Evolutionary conservation across 2,329 filamentous ascomycete genomes (phyloP), one percentile per base, ranked within the genome.

Genomic region (Pseudocercospora pini-densiflorae): DNA sequence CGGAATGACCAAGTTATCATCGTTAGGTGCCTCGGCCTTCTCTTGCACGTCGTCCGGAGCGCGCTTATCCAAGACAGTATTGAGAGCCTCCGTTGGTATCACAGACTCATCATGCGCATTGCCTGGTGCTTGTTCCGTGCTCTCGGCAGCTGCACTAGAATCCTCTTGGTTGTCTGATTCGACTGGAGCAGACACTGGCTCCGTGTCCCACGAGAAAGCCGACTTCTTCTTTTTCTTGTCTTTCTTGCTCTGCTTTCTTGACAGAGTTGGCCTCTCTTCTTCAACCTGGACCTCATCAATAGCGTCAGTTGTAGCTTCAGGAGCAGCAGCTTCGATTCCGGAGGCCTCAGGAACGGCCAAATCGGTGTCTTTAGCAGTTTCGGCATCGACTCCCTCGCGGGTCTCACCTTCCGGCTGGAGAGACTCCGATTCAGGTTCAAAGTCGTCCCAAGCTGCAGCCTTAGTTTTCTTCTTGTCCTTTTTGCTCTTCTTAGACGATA

Each of bases 201-300:
- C 59, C 54, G 54, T 47, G 24, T 65, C 66, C 65, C 57, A 61
- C 4, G 45, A 40, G 16, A 51, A 57, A 19, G 57, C 29, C 24
- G 57, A 66, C 61, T 68, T 69, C 33, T 73, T 75, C 68, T 81
- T 81, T 54, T 80, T 80, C 69, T 80, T 80, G 36, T 79, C 77
- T 58, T 81, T 81, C 71, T 81, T 80, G 59, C 76, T 74, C 65
- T 75, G 70, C 65, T 77, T 77, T 61, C 45, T 64, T 29, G 69
- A 67, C 7, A 51, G 47, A 8, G 62, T 16, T 16, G 68, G 58
- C 47, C 72, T 24, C 1, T 29, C 47, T 9, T 43, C 31, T n/a
- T n/a, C 1, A n/a, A 61, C 10, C 10, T 68, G 29, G 16, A 5
- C 27, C 9, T 27, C 12, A 33, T 29, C 24, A 8, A 21, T 8